These are phyloP conservation scores for Vitis amurensis DNA, from an alignment of 164 flowering plant species.

Conservation along the genomic window DNA sequence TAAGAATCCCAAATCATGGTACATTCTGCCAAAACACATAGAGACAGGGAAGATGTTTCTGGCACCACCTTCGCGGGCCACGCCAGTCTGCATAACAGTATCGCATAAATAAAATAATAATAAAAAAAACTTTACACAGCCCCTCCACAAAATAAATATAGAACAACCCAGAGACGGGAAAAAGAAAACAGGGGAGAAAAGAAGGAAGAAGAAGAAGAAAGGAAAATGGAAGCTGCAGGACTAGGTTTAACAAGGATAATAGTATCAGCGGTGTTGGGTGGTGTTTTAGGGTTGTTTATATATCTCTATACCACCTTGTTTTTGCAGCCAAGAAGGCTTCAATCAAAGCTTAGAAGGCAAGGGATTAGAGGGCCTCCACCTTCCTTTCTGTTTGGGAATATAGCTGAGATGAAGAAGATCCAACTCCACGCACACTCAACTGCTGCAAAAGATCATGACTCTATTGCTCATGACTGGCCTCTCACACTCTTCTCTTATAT, in stretches of 20 bases:
- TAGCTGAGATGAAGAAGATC: constrained; percentile 21
- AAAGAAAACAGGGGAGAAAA: no score
- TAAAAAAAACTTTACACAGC: no score
- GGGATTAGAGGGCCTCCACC: constrained; percentile 33
- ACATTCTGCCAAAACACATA: no score
- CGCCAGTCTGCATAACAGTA: no score
- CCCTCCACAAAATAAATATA: no score
- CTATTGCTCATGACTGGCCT: constrained; percentile 29
- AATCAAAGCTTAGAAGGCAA: constrained; percentile 22
- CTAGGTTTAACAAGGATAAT: constrained; percentile 22
- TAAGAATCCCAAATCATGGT: no score
- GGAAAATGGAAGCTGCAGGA: not conserved
- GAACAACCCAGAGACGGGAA: no score
- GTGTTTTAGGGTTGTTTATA: not conserved
- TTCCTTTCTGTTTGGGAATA: constrained; percentile 25
- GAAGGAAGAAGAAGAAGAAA: not conserved
- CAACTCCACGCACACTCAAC: constrained; percentile 2
- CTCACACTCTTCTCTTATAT: constrained; percentile 23
- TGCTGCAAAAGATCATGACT: not conserved
- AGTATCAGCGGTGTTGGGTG: constrained; percentile 10
- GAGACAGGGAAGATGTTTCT: no score
- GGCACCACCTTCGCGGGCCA: no score
- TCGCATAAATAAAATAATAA: no score
- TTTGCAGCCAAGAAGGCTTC: constrained; percentile 17
- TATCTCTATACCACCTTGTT: not conserved